These are phyloP conservation scores for Rhodotorula sp. DNA, from an alignment of 1,284 basidiomycete genomes.

Conservation along the genomic window DNA sequence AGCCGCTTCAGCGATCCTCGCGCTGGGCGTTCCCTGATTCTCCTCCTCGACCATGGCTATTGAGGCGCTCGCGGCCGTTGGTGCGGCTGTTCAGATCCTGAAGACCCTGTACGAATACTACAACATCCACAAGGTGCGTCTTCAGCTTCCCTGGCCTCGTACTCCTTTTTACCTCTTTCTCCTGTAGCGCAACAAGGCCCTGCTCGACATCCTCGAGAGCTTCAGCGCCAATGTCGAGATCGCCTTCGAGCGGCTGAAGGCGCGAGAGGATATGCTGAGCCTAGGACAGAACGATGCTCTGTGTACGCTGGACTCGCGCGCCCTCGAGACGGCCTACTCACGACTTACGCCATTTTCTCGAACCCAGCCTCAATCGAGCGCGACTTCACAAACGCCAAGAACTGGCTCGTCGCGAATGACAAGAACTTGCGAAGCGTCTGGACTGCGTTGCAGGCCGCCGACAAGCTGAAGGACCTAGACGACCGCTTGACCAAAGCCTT, in stretches of 20 bases:
- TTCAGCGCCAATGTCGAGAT: constrained; percentile 33
- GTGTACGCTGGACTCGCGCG: neutral
- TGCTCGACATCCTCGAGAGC: constrained; percentile 38
- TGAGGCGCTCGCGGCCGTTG: constrained; percentile 16
- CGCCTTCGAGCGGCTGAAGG: constrained; percentile 26
- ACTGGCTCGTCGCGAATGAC: constrained; percentile 29
- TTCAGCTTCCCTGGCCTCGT: no score
- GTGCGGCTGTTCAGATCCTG: constrained; percentile 27
- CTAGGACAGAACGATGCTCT: constrained; percentile 22
- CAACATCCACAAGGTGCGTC: constrained; percentile 4
- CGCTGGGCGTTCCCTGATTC: no score
- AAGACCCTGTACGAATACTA: constrained; percentile 34
- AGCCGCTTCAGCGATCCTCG: no score
- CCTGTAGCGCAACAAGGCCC: constrained; percentile 15
- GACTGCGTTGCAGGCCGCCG: constrained; percentile 35
- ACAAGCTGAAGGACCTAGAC: constrained; percentile 42
- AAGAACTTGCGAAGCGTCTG: constrained; percentile 24
- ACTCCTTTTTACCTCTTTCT: no score
- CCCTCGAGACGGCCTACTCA: neutral
- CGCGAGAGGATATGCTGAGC: constrained; percentile 22
- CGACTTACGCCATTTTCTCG: neutral
- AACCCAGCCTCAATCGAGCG: constrained; percentile 11
- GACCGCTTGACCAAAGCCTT: constrained; percentile 33
- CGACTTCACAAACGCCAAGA: constrained; percentile 30
- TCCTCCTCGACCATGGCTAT: constrained; percentile 7